A percentile compares a stretch with the other conserved stretches of the same genome.
Evolutionary conservation across 768 basidiomycete species (phyloP).

Genomic region (Fomitopsis serialis): DNA sequence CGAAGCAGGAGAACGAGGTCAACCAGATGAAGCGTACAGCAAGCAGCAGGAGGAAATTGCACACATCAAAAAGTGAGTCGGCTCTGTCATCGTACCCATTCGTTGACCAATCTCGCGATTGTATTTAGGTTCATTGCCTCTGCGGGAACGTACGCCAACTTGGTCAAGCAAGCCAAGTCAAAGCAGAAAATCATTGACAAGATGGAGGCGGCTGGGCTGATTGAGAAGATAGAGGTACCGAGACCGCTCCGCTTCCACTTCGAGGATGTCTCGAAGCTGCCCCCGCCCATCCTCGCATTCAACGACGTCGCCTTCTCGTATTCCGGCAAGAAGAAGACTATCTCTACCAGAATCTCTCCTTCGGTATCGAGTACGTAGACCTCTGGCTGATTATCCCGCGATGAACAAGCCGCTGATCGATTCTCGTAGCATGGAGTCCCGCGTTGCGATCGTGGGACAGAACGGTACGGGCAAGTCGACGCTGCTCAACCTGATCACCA

Average conservation of each 20-base stretch:
- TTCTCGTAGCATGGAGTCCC: slow-evolving; percentile 76
- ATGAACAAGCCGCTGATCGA: neutral
- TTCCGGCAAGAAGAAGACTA: slow-evolving; percentile 85
- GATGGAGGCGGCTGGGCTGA: slow-evolving; percentile 98
- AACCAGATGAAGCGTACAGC: slow-evolving; percentile 98
- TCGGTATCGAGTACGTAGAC: slow-evolving; percentile 89
- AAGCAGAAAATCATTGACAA: slow-evolving; percentile 99
- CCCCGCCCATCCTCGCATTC: slow-evolving; percentile 97
- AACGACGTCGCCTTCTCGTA: slow-evolving; percentile 93
- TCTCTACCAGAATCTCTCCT: slow-evolving; percentile 84
- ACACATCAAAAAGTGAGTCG: slow-evolving; percentile 90
- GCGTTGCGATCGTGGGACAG: slow-evolving; percentile 92
- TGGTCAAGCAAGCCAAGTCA: slow-evolving; percentile 97
- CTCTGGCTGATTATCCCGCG: neutral
- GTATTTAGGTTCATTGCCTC: slow-evolving; percentile 84
- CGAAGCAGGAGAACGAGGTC: slow-evolving; percentile 94
- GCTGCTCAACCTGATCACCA: slow-evolving; percentile 84
- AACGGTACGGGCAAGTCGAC: slow-evolving; percentile 96
- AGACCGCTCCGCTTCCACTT: slow-evolving; percentile 89
- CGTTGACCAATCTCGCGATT: neutral
- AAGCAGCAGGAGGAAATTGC: slow-evolving; percentile 99
- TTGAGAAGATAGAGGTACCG: slow-evolving; percentile 81
- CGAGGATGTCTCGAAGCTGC: slow-evolving; percentile 88
- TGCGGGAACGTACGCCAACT: slow-evolving; percentile 99
- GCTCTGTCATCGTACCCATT: neutral